phyloP scores from a whole-genome alignment of 2,329 filamentous ascomycete species.

The Colletotrichum echinochloae region DNA sequence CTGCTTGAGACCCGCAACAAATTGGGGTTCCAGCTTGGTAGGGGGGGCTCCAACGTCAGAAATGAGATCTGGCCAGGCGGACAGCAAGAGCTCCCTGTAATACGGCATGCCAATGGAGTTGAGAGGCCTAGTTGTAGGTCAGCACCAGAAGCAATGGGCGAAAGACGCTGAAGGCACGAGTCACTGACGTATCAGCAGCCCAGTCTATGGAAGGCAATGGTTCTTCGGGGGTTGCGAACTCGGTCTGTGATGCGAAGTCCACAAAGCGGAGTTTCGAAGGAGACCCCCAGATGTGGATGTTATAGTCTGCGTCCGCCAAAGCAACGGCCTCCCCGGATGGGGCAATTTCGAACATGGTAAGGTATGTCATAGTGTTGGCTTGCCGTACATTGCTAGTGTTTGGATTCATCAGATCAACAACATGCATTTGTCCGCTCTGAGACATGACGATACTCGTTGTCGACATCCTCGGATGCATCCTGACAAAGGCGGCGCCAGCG shows the following conservation, averaged over 20 bases:
- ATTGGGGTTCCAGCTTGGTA: constrained; percentile 76
- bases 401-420: constrained; percentile 94
- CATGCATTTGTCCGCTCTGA: constrained; percentile 91
- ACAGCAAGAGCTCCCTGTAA: constrained; percentile 88
- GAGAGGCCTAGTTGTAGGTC: constrained; percentile 65
- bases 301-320: constrained; percentile 81
- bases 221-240: constrained; percentile 77
- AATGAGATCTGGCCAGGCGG: constrained; percentile 88
- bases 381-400: constrained; percentile 88
- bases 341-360: constrained; percentile 86
- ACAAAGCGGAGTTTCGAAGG: constrained; percentile 88
- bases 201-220: constrained; percentile 73
- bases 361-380: constrained; percentile 76
- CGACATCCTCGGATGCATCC: constrained; percentile 95
- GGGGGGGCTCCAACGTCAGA: constrained; percentile 90
- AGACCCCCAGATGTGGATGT: constrained; percentile 89
- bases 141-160: constrained; percentile 27
- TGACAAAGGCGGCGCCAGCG: constrained; percentile 90
- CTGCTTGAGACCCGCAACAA: constrained; percentile 75
- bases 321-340: constrained; percentile 88
- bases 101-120: constrained; percentile 92
- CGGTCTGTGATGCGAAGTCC: constrained; percentile 81
- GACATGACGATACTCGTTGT: constrained; percentile 96
- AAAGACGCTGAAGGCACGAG: not conserved
- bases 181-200: constrained; percentile 74